These are phyloP conservation scores for Tinospora cordifolia DNA, from an alignment of 164 flowering plant genomes.

Conservation along the genomic window DNA sequence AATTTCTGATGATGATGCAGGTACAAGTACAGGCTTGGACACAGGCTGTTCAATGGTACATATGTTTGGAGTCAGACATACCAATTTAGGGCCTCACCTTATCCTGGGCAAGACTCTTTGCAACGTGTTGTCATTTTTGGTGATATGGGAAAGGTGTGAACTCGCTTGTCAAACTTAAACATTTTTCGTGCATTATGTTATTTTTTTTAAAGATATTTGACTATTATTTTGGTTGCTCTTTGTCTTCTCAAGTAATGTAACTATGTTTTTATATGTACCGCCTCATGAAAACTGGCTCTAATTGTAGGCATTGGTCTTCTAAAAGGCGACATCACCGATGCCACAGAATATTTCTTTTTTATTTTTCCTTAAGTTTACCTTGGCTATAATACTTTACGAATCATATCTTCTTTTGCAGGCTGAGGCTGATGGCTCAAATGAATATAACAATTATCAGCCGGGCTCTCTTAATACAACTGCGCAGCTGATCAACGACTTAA, in stretches of 20 bases:
- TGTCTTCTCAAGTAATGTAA: not conserved
- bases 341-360: not conserved
- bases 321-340: too few relatives aligned
- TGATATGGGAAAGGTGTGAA: constrained; percentile 50
- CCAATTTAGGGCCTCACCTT: constrained; percentile 38
- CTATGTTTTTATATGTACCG: not conserved
- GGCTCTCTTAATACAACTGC: constrained; percentile 38
- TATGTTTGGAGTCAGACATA: constrained; percentile 32
- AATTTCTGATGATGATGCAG: constrained; percentile 18
- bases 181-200: not conserved
- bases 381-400: not conserved
- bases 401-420: constrained; percentile 18
- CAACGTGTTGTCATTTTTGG: constrained; percentile 45
- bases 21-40: constrained; percentile 43
- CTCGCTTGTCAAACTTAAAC: not conserved
- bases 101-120: constrained; percentile 42
- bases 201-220: not conserved
- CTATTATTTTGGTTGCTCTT: not conserved
- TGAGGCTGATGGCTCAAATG: constrained; percentile 37
- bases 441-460: constrained; percentile 29
- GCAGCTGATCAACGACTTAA: constrained; percentile 28
- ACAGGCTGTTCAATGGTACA: constrained; percentile 29
- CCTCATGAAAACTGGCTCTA: too few relatives aligned
- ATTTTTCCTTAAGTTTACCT: not conserved
- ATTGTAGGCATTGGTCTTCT: too few relatives aligned